Evolutionary conservation across 78 protist genomes (phyloP).

Genomic region (Dictyostelium citrinum): DNA sequence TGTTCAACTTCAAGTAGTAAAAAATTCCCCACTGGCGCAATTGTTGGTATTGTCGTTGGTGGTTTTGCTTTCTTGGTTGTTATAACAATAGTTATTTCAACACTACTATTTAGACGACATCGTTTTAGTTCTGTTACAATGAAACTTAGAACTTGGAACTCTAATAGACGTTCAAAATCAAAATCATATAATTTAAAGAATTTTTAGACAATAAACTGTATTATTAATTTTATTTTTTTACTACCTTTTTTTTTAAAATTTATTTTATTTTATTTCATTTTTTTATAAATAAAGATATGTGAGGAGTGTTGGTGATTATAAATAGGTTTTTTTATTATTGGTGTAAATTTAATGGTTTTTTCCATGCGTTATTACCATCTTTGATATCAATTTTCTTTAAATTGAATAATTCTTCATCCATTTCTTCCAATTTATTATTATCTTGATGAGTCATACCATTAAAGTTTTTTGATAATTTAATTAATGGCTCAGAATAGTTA

Average conservation of each 20-base stretch:
- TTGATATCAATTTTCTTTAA: not conserved
- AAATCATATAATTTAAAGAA: not conserved
- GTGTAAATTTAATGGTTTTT: not conserved
- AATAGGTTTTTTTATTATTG: not conserved
- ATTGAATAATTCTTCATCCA: not conserved
- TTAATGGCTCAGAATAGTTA: not conserved
- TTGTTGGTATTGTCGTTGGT: not conserved
- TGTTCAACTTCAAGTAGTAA: not conserved
- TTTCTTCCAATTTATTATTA: not conserved
- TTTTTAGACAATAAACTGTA: not conserved
- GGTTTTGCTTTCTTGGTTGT: not conserved
- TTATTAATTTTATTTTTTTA: not conserved
- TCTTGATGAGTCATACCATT: not conserved
- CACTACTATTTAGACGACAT: not conserved
- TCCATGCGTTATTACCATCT: slow-evolving; percentile 10
- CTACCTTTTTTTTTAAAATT: not conserved
- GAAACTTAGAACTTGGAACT: not conserved
- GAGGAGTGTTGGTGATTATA: too few species aligned
- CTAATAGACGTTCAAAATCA: not conserved
- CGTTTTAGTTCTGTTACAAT: not conserved
- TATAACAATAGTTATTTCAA: not conserved
- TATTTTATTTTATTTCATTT: too few species aligned
- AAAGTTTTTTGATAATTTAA: not conserved
- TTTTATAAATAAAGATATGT: too few species aligned
- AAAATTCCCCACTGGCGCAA: not conserved